phyloP scores from a whole-genome alignment of 1,139 yeast species.

The Saccharomyces hybrid region DNA sequence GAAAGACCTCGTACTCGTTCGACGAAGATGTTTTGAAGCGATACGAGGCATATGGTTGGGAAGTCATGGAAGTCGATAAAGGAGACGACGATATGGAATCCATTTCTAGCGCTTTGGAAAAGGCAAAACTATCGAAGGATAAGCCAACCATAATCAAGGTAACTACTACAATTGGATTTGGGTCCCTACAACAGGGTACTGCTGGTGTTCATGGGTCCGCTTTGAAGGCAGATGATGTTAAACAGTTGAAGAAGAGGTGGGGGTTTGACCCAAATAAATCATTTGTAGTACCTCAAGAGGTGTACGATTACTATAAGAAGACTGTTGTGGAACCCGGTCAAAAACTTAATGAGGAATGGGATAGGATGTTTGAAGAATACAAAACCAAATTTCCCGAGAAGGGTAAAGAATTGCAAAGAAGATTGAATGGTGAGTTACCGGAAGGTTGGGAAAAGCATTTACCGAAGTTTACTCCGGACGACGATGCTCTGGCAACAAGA shows the following conservation, averaged over 20 bases:
- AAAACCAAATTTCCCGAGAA: conserved; percentile 62
- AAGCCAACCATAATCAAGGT: conserved; percentile 89
- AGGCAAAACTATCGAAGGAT: conserved; percentile 55
- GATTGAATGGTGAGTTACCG: conserved; percentile 77
- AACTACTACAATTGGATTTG: conserved; percentile 90
- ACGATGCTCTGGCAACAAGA: conserved; percentile 87
- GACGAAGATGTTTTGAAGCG: conserved; percentile 86
- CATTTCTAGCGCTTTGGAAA: conserved; percentile 64
- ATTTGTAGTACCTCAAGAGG: conserved; percentile 77
- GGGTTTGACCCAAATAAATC: conserved; percentile 83
- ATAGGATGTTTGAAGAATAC: conserved; percentile 54
- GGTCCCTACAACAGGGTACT: conserved; percentile 80
- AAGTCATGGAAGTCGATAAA: conserved; percentile 64
- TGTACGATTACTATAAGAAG: conserved; percentile 57
- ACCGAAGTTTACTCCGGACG: conserved; percentile 72
- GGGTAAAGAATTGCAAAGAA: conserved; percentile 75
- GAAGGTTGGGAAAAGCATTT: conserved; percentile 68
- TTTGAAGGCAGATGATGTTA: conserved; percentile 86
- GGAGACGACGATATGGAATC: conserved; percentile 76
- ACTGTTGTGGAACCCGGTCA: conserved; percentile 55
- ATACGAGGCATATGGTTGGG: conserved; percentile 94
- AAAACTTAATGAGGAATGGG: conserved; percentile 67
- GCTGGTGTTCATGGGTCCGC: conserved; percentile 96
- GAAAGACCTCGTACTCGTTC: conserved; percentile 83
- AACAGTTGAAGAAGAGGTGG: conserved; percentile 71